Conservation (phyloP, 305 asterid species). For the Fraxinus latifolia region DNA sequence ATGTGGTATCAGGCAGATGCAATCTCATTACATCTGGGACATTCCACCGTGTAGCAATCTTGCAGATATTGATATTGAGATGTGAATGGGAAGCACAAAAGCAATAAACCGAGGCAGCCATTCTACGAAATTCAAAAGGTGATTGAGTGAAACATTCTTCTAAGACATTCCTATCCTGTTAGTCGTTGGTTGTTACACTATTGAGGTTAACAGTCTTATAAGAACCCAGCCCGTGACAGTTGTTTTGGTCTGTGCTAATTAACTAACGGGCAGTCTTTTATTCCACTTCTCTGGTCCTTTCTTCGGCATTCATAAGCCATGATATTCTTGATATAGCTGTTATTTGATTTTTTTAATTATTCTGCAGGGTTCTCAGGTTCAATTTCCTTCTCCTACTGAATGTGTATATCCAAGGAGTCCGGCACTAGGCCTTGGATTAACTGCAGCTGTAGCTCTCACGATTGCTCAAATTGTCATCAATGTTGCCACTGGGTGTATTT, state of each 20-base stretch:
- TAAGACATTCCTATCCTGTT: background rate
- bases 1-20: background rate
- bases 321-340: background rate
- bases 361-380: slow-evolving; percentile 60
- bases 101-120: background rate
- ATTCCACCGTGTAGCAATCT: background rate
- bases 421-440: slow-evolving; percentile 64
- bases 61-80: background rate
- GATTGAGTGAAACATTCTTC: background rate
- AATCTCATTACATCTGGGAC: background rate
- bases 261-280: background rate
- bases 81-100: background rate
- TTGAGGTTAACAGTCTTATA: background rate
- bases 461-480: slow-evolving; percentile 67
- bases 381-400: slow-evolving; percentile 49
- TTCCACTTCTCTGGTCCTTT: background rate
- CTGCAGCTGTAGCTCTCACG: slow-evolving; percentile 64
- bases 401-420: slow-evolving; percentile 86
- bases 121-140: background rate
- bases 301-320: background rate
- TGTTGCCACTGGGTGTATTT: slow-evolving; percentile 68
- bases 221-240: background rate
- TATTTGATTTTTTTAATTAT: background rate
- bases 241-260: background rate
- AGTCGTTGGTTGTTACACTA: background rate